A percentile compares a stretch with the other conserved stretches of the same genome.
These are phyloP conservation scores for Meripilus lineatus DNA, from an alignment of 1,284 basidiomycete genomes.

Conservation along the genomic window DNA sequence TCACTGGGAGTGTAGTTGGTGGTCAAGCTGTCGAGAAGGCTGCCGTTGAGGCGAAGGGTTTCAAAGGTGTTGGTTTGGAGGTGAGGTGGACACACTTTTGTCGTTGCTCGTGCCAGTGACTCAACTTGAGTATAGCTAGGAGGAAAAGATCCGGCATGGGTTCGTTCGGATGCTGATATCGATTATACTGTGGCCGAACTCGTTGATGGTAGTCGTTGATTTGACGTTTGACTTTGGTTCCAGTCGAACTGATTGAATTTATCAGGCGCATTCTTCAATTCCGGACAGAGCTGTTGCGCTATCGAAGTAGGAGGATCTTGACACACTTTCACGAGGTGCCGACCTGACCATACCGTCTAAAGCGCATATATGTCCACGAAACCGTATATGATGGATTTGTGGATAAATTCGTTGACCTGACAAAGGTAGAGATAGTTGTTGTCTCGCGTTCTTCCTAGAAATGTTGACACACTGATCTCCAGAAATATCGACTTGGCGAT, in stretches of 20 bases:
- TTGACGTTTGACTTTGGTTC: background rate
- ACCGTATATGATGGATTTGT: conserved; percentile 81
- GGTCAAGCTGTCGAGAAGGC: conserved; percentile 62
- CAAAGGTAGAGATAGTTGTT: conserved; percentile 46
- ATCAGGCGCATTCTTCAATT: conserved; percentile 88
- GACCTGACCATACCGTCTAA: conserved; percentile 11
- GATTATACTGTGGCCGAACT: conserved; percentile 81
- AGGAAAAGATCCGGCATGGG: conserved; percentile 95
- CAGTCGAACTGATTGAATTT: background rate
- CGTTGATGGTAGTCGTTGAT: conserved; percentile 67
- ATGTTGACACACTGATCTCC: background rate
- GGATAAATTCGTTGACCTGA: conserved; percentile 64
- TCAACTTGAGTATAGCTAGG: conserved; percentile 64
- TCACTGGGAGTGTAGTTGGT: conserved; percentile 82
- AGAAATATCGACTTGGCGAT: conserved; percentile 83
- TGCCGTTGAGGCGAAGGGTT: conserved; percentile 56
- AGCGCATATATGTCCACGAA: conserved; percentile 94
- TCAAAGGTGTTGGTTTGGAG: conserved; percentile 80
- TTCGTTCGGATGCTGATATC: conserved; percentile 81
- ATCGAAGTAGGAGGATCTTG: conserved; percentile 54
- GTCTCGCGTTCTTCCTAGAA: background rate
- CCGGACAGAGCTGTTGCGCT: conserved; percentile 89
- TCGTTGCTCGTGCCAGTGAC: background rate
- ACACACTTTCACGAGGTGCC: background rate
- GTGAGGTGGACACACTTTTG: conserved; percentile 28